Evolutionary conservation across 371 early-diverging fungal genomes (phyloP), one percentile per base, ranked within the genome.

Genomic region (Basidiobolus meristosporus): DNA sequence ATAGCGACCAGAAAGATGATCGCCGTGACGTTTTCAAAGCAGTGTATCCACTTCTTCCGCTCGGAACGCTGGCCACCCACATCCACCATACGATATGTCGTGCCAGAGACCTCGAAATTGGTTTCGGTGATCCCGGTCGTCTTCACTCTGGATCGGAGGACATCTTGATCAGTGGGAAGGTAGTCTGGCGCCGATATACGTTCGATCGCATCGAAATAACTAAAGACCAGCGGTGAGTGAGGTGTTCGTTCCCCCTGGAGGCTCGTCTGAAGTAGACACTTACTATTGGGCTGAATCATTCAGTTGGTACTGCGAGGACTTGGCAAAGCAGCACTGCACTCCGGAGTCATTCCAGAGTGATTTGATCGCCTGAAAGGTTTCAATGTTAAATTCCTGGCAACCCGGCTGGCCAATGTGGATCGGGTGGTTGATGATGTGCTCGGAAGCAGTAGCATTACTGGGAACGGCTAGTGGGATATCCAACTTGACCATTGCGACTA

Each of bases 1-100:
- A 92, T 82, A 18, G 95, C 91, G 1, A 88, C 93, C 50, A 90
- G 51, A 56, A 92, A 96, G 30, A 96, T 70, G 42, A 96, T 85
- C 11, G 93, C 86, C 2, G 92, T 93, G 16, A 96, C 95, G 48
- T 85, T 83, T 50, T 92, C 93, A 45, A 90, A 81, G 42, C 88
- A 90, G 38, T 89, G 90, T 31, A 85, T 70, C 95, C 95, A 92
- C 52, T 89, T 90, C 46, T 88, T 91, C 41, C 95, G 73, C 47
- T 86, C 87, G 15, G 78, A 76, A 15, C 87, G 59, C 56, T 92
- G 92, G n/a, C 92, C 92, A 35, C 92, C 90, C 19, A 92, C 93
- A 57, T 92, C 93, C 57, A 88, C 77, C 85, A 92, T 86, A 39
- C 82, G 62, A 53, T 85, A 85, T 6, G 80, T 84, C 41, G 89